phyloP scores from a whole-genome alignment of 192 early-diverging fungal genomes.

The Entomortierella parvispora region DNA sequence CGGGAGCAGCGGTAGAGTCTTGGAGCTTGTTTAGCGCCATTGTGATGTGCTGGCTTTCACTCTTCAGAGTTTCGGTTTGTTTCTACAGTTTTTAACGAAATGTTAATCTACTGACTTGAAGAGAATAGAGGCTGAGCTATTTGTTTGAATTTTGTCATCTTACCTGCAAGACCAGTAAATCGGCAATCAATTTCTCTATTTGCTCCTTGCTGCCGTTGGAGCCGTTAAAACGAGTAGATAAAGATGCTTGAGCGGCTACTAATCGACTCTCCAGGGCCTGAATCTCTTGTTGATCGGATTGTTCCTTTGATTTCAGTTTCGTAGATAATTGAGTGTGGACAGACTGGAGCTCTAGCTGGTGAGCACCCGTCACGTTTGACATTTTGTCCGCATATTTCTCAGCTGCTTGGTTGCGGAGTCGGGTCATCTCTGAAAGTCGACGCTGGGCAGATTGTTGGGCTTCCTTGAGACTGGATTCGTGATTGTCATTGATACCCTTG shows the following conservation, averaged over 20 bases:
- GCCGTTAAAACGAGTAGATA: too few relatives aligned
- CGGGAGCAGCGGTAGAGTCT: too few relatives aligned
- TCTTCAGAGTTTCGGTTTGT: conserved; percentile 7
- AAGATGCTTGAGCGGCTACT: background rate
- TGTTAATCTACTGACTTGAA: too few relatives aligned
- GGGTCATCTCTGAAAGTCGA: background rate
- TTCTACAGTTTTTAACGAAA: conserved; percentile 4
- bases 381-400: conserved; percentile 13
- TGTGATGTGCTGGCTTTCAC: conserved; percentile 23
- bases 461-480: background rate
- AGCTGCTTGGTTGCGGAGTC: conserved; percentile 21
- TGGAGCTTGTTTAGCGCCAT: conserved; percentile 12
- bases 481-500: background rate
- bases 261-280: background rate
- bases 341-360: conserved; percentile 10
- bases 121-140: background rate
- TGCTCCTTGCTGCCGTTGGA: background rate
- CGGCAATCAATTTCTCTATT: conserved; percentile 7
- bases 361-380: conserved; percentile 3
- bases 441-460: background rate
- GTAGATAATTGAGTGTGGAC: conserved; percentile 1
- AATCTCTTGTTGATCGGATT: conserved; percentile 2
- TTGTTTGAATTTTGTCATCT: background rate
- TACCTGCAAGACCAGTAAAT: conserved; percentile 57
- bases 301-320: background rate